phyloP scores from a whole-genome alignment of 345 rosid genomes.

The Eucalyptus sp. region DNA sequence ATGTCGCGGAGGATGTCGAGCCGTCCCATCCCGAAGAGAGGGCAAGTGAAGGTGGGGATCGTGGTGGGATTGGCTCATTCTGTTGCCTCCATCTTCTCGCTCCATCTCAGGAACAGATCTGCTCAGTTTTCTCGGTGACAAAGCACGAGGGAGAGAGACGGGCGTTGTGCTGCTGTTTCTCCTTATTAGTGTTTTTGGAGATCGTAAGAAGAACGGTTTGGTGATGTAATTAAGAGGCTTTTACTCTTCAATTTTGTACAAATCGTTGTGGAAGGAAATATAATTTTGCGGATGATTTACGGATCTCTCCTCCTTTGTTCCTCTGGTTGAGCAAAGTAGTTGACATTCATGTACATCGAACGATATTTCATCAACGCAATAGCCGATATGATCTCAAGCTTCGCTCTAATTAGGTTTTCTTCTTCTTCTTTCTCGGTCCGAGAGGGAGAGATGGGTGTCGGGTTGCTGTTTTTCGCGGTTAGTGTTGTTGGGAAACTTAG shows the following conservation, averaged over 20 bases:
- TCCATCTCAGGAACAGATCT: background rate
- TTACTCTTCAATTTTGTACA: background rate
- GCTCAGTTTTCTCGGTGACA: background rate
- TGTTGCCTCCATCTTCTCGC: slow-evolving; percentile 44
- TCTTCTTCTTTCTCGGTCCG: background rate
- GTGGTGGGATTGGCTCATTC: slow-evolving; percentile 42
- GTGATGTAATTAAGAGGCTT: background rate
- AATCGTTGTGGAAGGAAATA: background rate
- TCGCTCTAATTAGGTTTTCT: background rate
- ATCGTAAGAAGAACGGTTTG: background rate
- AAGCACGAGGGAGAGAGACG: background rate
- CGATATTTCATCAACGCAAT: background rate
- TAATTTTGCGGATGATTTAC: background rate
- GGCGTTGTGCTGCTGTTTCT: background rate
- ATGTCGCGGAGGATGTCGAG: slow-evolving; percentile 8
- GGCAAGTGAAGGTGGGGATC: slow-evolving; percentile 62
- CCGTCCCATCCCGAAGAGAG: slow-evolving; percentile 74
- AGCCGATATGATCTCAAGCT: background rate
- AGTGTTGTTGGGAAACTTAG: background rate
- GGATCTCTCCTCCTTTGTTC: background rate
- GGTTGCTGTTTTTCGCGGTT: background rate
- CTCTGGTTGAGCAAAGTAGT: background rate
- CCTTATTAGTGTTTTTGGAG: background rate
- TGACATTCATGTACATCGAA: background rate
- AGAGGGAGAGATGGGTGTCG: background rate